These are phyloP conservation scores for Oenanthe sinensis DNA, from an alignment of 129 eudicot genomes.

Conservation along the genomic window DNA sequence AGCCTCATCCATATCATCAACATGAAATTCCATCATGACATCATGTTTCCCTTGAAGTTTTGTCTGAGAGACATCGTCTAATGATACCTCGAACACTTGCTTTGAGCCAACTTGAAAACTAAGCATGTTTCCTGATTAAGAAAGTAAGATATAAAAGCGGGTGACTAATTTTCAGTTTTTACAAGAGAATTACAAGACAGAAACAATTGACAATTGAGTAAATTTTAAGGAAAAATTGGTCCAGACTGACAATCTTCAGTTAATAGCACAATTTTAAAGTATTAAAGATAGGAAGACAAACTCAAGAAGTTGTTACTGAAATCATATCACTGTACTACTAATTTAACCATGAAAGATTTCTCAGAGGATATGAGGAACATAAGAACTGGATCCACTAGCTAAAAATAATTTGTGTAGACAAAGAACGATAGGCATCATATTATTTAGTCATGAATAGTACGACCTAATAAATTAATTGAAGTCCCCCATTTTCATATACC, in stretches of 20 bases:
- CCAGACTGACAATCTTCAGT: not conserved
- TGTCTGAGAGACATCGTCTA: slow-evolving; percentile 91
- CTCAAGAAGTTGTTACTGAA: not conserved
- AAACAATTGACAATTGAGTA: too few relatives aligned
- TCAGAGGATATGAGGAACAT: not conserved
- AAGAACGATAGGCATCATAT: too few relatives aligned
- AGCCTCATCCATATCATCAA: slow-evolving; percentile 92
- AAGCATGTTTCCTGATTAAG: slow-evolving; percentile 66
- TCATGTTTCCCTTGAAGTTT: slow-evolving; percentile 93
- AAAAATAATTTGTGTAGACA: not conserved
- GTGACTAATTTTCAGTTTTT: not conserved
- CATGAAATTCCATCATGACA: slow-evolving; percentile 94
- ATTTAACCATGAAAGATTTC: not conserved
- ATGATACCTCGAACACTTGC: slow-evolving; percentile 89
- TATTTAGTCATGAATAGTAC: too few relatives aligned
- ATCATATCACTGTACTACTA: not conserved
- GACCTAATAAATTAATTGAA: not conserved
- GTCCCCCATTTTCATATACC: not conserved
- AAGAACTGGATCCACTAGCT: not conserved
- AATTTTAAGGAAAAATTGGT: too few relatives aligned
- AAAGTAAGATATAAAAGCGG: not conserved
- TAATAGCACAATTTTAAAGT: not conserved
- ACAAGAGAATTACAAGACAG: not conserved
- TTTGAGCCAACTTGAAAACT: slow-evolving; percentile 68
- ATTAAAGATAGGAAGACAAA: not conserved